A percentile compares a stretch with the other conserved stretches of the same genome.
phyloP scores from a whole-genome alignment of 2,329 filamentous ascomycete species.

The Ophidiomyces ophidiicola region DNA sequence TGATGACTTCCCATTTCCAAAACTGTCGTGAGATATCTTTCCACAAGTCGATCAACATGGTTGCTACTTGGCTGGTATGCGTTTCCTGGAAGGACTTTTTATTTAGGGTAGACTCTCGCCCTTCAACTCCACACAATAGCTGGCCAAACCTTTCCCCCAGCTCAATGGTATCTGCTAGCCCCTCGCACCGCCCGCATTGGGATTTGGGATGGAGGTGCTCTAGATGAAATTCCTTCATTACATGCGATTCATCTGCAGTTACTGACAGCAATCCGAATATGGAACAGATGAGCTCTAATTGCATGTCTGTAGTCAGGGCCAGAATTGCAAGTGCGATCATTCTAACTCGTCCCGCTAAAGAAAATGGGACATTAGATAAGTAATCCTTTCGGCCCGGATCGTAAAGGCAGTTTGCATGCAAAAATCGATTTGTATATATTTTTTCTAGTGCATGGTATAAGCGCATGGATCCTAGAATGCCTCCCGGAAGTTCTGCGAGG shows the following conservation, averaged over 20 bases:
- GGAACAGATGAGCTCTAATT: slow-evolving; percentile 31
- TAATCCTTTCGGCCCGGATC: slow-evolving; percentile 18
- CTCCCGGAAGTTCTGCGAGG: slow-evolving; percentile 28
- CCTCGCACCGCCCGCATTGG: slow-evolving; percentile 18
- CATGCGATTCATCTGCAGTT: slow-evolving; percentile 21
- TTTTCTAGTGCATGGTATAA: slow-evolving; percentile 24
- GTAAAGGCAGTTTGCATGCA: slow-evolving; percentile 12
- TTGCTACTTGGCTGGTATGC: slow-evolving; percentile 22
- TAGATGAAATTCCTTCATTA: slow-evolving; percentile 15
- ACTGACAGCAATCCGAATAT: slow-evolving; percentile 29
- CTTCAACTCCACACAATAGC: slow-evolving; percentile 19
- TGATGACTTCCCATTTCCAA: slow-evolving; percentile 20
- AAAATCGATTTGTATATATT: slow-evolving; percentile 21
- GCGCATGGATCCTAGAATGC: slow-evolving; percentile 28
- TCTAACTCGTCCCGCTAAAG: slow-evolving; percentile 20
- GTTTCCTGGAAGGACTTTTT: slow-evolving; percentile 3
- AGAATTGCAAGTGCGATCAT: slow-evolving; percentile 30
- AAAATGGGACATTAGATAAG: slow-evolving; percentile 16
- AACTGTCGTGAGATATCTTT: slow-evolving; percentile 25
- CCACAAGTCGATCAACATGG: slow-evolving; percentile 29
- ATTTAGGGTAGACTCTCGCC: not conserved
- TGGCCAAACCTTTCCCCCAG: slow-evolving; percentile 26
- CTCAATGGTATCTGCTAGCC: slow-evolving; percentile 20
- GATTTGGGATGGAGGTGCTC: slow-evolving; percentile 14
- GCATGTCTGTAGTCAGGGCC: slow-evolving; percentile 28